Percentiles rank a stretch among this genome's conserved stretches.
Evolutionary conservation across 495 filamentous ascomycete species (phyloP).

Genomic region (Parmelia sp.): DNA sequence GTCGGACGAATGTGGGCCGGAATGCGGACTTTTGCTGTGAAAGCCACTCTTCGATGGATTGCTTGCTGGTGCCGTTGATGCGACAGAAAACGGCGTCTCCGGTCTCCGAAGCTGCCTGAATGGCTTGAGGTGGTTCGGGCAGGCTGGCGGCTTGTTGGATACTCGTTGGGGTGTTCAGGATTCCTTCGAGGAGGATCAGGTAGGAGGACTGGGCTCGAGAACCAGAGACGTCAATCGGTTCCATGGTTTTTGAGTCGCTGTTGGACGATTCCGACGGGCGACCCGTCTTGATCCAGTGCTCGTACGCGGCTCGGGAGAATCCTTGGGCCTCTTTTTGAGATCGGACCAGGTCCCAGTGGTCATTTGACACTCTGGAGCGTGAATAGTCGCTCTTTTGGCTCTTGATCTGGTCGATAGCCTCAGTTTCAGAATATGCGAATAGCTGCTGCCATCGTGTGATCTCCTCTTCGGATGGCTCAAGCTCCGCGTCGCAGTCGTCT

Average conservation of each 20-base stretch:
- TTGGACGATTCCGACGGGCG: background rate
- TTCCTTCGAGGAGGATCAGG: slow-evolving; percentile 30
- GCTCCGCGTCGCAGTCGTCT: background rate
- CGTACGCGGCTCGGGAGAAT: slow-evolving; percentile 19
- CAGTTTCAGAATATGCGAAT: background rate
- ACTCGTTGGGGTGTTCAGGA: slow-evolving; percentile 15
- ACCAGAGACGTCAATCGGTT: background rate
- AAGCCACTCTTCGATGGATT: slow-evolving; percentile 21
- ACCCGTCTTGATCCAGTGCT: slow-evolving; percentile 5
- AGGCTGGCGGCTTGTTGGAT: slow-evolving; percentile 22
- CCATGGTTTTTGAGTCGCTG: background rate
- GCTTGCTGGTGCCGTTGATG: slow-evolving; percentile 23
- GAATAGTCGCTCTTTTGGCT: background rate
- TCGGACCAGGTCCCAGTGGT: background rate
- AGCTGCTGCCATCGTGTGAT: background rate
- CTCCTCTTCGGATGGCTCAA: background rate
- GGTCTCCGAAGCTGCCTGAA: slow-evolving; percentile 19
- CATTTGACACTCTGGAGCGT: background rate
- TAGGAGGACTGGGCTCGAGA: slow-evolving; percentile 22
- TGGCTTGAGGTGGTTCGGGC: slow-evolving; percentile 1
- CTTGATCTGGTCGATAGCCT: background rate
- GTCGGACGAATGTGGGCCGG: slow-evolving; percentile 31
- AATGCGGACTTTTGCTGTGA: slow-evolving; percentile 16
- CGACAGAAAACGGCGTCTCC: slow-evolving; percentile 23
- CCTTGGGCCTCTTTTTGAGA: slow-evolving; percentile 15